phyloP scores from a whole-genome alignment of 495 filamentous ascomycete genomes.

The Trichoderma erinaceum region DNA sequence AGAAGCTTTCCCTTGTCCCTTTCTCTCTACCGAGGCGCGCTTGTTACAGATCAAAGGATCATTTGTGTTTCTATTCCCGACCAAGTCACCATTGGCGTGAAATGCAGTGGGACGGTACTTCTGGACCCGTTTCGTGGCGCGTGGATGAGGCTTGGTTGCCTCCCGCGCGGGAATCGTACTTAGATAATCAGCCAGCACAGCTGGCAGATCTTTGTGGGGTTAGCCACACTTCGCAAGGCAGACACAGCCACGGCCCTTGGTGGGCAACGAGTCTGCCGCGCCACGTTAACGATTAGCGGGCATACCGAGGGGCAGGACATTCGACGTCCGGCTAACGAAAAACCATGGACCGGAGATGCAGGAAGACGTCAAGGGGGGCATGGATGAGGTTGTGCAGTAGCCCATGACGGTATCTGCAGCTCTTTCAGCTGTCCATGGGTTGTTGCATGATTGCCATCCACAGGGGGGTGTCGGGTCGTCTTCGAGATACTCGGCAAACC shows the following conservation, averaged over 20 bases:
- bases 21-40: background rate
- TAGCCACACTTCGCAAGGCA: conserved; percentile 11
- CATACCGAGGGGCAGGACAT: conserved; percentile 7
- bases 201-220: conserved; percentile 13
- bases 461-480: background rate
- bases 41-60: background rate
- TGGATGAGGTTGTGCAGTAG: background rate
- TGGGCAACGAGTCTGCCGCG: background rate
- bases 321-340: background rate
- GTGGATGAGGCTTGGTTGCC: conserved; percentile 4
- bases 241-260: conserved; percentile 1
- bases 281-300: conserved; percentile 1
- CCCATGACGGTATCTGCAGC: background rate
- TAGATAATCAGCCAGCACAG: conserved; percentile 1
- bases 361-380: conserved; percentile 3
- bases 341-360: background rate
- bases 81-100: background rate
- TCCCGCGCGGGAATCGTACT: background rate
- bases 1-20: background rate
- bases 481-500: background rate
- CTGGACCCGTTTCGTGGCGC: background rate
- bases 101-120: background rate
- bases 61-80: background rate
- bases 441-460: background rate
- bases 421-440: conserved; percentile 17